Percentiles rank a stretch among this genome's conserved stretches.
Conservation (phyloP, 148 eudicot genomes). For the Nyssa sinensis region DNA sequence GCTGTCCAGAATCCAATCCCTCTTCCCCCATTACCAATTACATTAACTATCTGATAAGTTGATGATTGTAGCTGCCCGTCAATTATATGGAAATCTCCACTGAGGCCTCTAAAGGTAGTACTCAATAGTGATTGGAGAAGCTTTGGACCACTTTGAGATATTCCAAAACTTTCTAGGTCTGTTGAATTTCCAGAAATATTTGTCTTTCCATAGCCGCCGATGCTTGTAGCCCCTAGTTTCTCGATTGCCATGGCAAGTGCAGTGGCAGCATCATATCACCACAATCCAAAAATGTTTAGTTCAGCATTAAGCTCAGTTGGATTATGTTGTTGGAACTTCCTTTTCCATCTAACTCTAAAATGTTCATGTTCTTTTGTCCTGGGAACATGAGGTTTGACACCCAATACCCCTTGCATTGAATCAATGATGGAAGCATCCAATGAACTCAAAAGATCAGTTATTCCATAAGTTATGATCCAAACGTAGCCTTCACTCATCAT, state of each 20-base stretch:
- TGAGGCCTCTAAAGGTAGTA: constrained; percentile 27
- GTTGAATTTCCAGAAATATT: background rate
- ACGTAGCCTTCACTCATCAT: constrained; percentile 39
- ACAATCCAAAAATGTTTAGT: constrained; percentile 21
- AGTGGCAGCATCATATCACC: constrained; percentile 33
- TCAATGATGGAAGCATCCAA: constrained; percentile 17
- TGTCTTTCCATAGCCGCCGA: background rate
- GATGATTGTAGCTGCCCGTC: constrained; percentile 26
- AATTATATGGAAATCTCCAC: constrained; percentile 23
- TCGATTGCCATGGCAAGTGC: constrained; percentile 31
- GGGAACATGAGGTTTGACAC: constrained; percentile 28
- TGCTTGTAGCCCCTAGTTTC: constrained; percentile 6
- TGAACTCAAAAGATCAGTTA: constrained; percentile 17
- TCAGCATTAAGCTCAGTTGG: background rate
- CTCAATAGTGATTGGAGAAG: constrained; percentile 21
- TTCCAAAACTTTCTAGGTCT: constrained; percentile 17
- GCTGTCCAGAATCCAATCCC: constrained; percentile 33
- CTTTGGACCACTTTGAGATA: constrained; percentile 25
- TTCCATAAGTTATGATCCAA: constrained; percentile 37
- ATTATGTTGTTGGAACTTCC: constrained; percentile 8
- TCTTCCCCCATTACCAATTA: constrained; percentile 15
- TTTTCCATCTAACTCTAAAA: constrained; percentile 9
- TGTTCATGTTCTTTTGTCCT: constrained; percentile 12
- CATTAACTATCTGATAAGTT: constrained; percentile 22
- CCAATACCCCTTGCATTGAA: constrained; percentile 36